phyloP scores from a whole-genome alignment of 108 stramenopile species.

The Nitzschia putrida region DNA sequence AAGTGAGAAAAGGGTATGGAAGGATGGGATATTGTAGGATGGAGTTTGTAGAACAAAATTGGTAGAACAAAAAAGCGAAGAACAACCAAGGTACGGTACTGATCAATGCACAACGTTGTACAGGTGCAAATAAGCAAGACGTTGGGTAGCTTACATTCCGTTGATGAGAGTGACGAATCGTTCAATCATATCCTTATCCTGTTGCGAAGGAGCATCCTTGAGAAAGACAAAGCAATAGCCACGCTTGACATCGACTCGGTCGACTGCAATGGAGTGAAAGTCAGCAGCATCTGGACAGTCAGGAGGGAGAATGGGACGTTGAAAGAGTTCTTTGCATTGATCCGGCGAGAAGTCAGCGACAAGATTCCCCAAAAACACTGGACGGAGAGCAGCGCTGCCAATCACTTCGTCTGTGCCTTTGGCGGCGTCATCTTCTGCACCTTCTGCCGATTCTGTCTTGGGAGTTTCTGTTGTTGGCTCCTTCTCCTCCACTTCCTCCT shows the following conservation, averaged over 20 bases:
- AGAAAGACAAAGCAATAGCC: conserved; percentile 87
- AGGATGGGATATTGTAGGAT: background rate
- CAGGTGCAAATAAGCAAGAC: conserved; percentile 26
- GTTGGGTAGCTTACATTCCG: conserved; percentile 74
- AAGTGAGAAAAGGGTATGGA: background rate
- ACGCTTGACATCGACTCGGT: conserved; percentile 79
- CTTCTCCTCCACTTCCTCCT: background rate
- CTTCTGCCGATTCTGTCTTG: background rate
- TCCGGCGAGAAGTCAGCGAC: conserved; percentile 43
- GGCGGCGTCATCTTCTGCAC: background rate
- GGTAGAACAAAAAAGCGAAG: background rate
- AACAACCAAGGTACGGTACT: background rate
- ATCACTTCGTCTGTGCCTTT: conserved; percentile 2
- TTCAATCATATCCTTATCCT: conserved; percentile 70
- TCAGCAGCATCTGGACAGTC: conserved; percentile 4
- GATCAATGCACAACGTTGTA: conserved; percentile 15
- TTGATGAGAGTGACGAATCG: conserved; percentile 67
- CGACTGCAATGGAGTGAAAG: conserved; percentile 51
- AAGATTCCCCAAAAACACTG: conserved; percentile 78
- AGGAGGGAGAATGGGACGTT: conserved; percentile 47
- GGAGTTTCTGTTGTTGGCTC: background rate
- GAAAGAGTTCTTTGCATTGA: conserved; percentile 58
- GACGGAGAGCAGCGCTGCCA: conserved; percentile 56
- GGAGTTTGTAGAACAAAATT: background rate
- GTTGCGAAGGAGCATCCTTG: conserved; percentile 62